Percentiles rank a stretch among this genome's conserved stretches.
Evolutionary conservation across 2,329 filamentous ascomycete genomes (phyloP).

Genomic region (Metarhizium album): DNA sequence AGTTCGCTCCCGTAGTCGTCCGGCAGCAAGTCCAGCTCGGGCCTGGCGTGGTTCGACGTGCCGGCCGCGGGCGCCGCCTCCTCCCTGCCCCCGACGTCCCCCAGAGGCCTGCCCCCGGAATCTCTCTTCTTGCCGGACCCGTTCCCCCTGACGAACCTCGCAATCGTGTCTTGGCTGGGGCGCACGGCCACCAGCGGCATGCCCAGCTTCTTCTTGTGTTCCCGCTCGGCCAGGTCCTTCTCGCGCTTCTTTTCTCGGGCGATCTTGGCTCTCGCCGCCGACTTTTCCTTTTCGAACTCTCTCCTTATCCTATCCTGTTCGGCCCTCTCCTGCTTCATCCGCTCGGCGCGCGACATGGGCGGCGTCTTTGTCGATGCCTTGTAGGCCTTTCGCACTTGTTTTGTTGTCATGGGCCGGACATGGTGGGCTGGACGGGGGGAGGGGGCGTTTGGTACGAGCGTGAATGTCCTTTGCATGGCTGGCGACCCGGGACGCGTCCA

Average conservation of each 20-base stretch:
- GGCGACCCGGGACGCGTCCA: background rate
- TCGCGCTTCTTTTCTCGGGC: constrained; percentile 45
- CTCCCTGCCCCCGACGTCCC: background rate
- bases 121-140: constrained; percentile 21
- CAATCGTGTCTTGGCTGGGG: constrained; percentile 47
- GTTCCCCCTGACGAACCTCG: constrained; percentile 36
- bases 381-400: constrained; percentile 29
- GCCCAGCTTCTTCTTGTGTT: constrained; percentile 40
- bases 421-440: background rate
- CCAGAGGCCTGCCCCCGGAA: constrained; percentile 8
- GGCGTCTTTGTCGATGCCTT: constrained; percentile 22
- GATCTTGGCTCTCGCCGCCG: constrained; percentile 35
- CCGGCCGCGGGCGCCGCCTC: background rate
- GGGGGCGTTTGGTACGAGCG: constrained; percentile 26
- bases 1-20: constrained; percentile 18
- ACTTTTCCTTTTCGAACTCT: constrained; percentile 39
- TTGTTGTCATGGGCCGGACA: constrained; percentile 27
- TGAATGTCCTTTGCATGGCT: constrained; percentile 31
- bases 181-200: constrained; percentile 42
- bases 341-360: constrained; percentile 30
- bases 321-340: constrained; percentile 26
- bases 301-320: constrained; percentile 45
- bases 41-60: background rate
- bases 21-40: constrained; percentile 10
- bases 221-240: constrained; percentile 37